phyloP scores from a whole-genome alignment of 1,284 basidiomycete genomes.

The Gymnopus androsaceus region DNA sequence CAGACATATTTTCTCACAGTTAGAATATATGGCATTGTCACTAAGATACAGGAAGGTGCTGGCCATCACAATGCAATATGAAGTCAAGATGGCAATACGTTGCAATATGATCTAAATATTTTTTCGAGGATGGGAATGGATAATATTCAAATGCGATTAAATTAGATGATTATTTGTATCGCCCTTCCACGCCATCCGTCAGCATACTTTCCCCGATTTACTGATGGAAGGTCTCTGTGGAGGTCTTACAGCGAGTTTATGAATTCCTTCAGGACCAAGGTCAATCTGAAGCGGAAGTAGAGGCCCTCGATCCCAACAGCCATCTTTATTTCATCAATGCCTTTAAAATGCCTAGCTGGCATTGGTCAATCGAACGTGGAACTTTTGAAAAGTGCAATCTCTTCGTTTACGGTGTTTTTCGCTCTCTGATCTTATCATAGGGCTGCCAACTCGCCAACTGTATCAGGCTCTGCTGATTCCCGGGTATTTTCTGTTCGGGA shows the following conservation, averaged over 20 bases:
- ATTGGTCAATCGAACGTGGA: conserved; percentile 83
- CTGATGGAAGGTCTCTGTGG: conserved; percentile 76
- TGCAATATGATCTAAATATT: no score
- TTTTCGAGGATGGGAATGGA: no score
- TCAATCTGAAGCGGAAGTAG: conserved; percentile 56
- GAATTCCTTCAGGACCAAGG: conserved; percentile 77
- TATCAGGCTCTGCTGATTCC: conserved; percentile 80
- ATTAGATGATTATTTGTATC: no score
- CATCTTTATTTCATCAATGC: conserved; percentile 88
- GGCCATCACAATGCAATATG: no score
- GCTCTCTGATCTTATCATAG: conserved; percentile 34
- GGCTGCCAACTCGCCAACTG: conserved; percentile 52
- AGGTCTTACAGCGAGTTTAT: conserved; percentile 80
- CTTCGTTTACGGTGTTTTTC: not conserved
- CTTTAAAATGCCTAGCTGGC: conserved; percentile 92
- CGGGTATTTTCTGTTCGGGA: conserved; percentile 78
- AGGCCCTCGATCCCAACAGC: conserved; percentile 79
- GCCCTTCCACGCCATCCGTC: no score
- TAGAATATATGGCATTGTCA: no score
- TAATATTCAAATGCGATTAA: no score
- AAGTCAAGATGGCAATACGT: no score
- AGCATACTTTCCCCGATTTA: no score
- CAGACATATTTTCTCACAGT: no score
- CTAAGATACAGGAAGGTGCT: no score
- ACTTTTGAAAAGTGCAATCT: conserved; percentile 79